Evolutionary conservation across 1,284 basidiomycete genomes (phyloP).

Genomic region (Rhodotorula sp.): DNA sequence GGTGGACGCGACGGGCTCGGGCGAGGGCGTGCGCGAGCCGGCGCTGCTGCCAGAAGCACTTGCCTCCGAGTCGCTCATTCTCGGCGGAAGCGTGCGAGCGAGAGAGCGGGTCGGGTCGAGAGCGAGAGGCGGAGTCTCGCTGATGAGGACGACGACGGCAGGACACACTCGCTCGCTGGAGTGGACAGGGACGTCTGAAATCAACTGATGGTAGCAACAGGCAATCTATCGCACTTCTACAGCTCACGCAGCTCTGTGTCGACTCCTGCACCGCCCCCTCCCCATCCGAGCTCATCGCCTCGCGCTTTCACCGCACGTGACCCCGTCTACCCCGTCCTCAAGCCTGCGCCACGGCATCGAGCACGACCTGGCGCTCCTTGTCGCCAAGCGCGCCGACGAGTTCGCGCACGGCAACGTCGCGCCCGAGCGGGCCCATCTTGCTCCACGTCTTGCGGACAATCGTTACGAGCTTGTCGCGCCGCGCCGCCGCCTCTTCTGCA

Average conservation of each 20-base stretch:
- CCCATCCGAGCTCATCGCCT: background rate
- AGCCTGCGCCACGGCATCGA: background rate
- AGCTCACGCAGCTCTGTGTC: background rate
- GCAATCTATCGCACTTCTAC: too few relatives aligned
- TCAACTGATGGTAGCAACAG: background rate
- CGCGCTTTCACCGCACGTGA: background rate
- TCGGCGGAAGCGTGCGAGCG: background rate
- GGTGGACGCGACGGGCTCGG: background rate
- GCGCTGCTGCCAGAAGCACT: background rate
- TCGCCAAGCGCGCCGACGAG: conserved; percentile 21
- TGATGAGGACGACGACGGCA: background rate
- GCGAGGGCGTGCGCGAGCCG: conserved; percentile 6
- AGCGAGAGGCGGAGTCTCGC: background rate
- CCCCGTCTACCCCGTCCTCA: background rate
- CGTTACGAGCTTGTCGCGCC: conserved; percentile 15
- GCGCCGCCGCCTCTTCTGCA: background rate
- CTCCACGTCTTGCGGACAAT: conserved; percentile 33
- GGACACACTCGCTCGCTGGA: background rate
- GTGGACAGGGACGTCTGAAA: background rate
- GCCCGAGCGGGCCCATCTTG: conserved; percentile 25
- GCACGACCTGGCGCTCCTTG: conserved; percentile 22
- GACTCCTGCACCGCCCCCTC: background rate
- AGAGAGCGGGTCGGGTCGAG: background rate
- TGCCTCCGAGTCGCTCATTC: conserved; percentile 27
- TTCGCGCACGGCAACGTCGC: conserved; percentile 14